Evolutionary conservation across 768 basidiomycete species (phyloP).

Genomic region (Termitomyces sp.): DNA sequence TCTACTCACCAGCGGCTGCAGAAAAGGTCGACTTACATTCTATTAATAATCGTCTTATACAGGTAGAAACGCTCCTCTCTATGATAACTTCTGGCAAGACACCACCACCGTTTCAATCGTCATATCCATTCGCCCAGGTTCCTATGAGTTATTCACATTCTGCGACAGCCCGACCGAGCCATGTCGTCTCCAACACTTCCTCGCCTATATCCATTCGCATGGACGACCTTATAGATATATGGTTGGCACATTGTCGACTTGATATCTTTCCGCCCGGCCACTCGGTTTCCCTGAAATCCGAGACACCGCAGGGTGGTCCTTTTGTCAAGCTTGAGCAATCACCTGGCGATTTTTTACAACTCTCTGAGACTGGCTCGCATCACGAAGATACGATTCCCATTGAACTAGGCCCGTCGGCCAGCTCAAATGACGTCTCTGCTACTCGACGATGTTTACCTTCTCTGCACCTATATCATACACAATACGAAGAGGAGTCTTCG

Average conservation of each 20-base stretch:
- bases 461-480: constrained; percentile 9
- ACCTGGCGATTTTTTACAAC: constrained; percentile 11
- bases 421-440: neutral
- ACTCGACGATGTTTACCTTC: constrained; percentile 10
- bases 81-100: constrained; percentile 38
- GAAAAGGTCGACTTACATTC: constrained; percentile 88
- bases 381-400: constrained; percentile 9
- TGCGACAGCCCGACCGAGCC: constrained; percentile 24
- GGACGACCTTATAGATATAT: constrained; percentile 54
- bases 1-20: constrained; percentile 76
- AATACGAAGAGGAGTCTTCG: neutral
- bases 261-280: constrained; percentile 4
- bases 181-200: constrained; percentile 29
- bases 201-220: constrained; percentile 48
- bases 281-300: constrained; percentile 1
- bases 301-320: constrained; percentile 1
- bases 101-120: constrained; percentile 29
- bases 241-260: constrained; percentile 51
- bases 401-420: constrained; percentile 2
- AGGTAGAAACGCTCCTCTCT: constrained; percentile 57
- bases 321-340: constrained; percentile 29
- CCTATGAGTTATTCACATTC: constrained; percentile 10
- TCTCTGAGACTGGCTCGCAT: constrained; percentile 15
- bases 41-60: constrained; percentile 72
- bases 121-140: constrained; percentile 24